Conservation (phyloP, 345 rosid species). For the Rhodomyrtus tomentosa region DNA sequence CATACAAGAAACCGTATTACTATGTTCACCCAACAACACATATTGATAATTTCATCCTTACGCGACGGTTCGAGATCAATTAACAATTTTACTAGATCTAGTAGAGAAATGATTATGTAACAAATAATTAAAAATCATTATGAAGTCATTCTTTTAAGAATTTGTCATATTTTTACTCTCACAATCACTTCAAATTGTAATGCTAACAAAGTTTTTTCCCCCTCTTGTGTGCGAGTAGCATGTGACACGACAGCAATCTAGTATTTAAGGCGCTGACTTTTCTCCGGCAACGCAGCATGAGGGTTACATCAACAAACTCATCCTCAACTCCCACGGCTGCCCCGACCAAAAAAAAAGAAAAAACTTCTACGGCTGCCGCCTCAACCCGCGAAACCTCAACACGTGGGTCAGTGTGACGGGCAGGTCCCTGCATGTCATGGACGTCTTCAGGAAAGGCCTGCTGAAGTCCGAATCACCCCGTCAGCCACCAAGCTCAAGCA, state of each 20-base stretch:
- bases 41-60: not conserved
- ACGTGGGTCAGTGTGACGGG: not conserved
- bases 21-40: not conserved
- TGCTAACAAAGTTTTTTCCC: too few species aligned
- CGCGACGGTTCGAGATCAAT: not conserved
- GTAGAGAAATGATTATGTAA: too few species aligned
- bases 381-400: too few species aligned
- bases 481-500: not conserved
- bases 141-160: too few species aligned
- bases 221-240: too few species aligned
- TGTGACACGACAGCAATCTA: too few species aligned
- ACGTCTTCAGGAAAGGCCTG: not conserved
- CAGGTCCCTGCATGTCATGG: not conserved
- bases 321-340: not conserved
- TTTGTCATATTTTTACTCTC: too few species aligned
- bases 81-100: not conserved
- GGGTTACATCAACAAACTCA: not conserved
- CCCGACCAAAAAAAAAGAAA: too few species aligned
- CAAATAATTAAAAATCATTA: too few species aligned
- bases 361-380: too few species aligned
- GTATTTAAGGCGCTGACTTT: too few species aligned
- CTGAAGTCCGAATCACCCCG: not conserved
- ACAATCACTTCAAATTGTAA: too few species aligned
- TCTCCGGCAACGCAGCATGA: not conserved
- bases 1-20: not conserved